Evolutionary conservation across 2,329 filamentous ascomycete species (phyloP).

Genomic region (Lachnellula willkommii): DNA sequence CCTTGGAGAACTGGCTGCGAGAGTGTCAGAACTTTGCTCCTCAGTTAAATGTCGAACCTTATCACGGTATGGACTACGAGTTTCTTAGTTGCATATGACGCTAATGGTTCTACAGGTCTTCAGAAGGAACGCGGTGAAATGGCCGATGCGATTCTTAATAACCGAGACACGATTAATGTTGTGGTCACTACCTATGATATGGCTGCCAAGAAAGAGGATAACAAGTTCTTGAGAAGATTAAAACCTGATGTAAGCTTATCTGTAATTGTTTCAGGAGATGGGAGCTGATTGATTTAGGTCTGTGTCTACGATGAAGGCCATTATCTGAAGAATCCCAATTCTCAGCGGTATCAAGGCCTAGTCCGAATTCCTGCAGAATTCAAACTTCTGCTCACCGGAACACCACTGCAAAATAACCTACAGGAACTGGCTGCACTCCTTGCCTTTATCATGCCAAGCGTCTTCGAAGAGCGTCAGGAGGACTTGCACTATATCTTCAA

Average conservation of each 20-base stretch:
- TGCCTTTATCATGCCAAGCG: constrained; percentile 83
- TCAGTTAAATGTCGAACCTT: constrained; percentile 62
- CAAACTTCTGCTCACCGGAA: constrained; percentile 82
- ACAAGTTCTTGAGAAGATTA: constrained; percentile 55
- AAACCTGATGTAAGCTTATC: constrained; percentile 41
- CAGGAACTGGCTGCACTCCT: constrained; percentile 86
- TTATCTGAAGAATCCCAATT: constrained; percentile 81
- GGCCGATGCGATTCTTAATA: constrained; percentile 58
- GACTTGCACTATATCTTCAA: constrained; percentile 85
- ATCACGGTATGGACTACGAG: constrained; percentile 43
- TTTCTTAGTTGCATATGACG: not conserved
- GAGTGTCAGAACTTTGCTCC: constrained; percentile 89
- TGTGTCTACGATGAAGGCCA: constrained; percentile 90
- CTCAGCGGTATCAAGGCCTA: constrained; percentile 73
- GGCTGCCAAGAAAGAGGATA: constrained; percentile 52
- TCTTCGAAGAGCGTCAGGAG: constrained; percentile 73
- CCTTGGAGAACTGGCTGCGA: constrained; percentile 89
- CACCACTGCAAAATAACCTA: constrained; percentile 89
- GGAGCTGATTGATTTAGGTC: constrained; percentile 23
- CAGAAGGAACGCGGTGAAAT: constrained; percentile 64
- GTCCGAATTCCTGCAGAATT: constrained; percentile 74
- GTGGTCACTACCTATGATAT: constrained; percentile 69
- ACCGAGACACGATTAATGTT: constrained; percentile 63
- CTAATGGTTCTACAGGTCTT: constrained; percentile 41
- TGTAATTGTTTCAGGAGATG: not conserved